A percentile compares a stretch with the other conserved stretches of the same genome.
phyloP scores from a whole-genome alignment of 2,329 filamentous ascomycete genomes.

The Aspergillus transmontanensis region DNA sequence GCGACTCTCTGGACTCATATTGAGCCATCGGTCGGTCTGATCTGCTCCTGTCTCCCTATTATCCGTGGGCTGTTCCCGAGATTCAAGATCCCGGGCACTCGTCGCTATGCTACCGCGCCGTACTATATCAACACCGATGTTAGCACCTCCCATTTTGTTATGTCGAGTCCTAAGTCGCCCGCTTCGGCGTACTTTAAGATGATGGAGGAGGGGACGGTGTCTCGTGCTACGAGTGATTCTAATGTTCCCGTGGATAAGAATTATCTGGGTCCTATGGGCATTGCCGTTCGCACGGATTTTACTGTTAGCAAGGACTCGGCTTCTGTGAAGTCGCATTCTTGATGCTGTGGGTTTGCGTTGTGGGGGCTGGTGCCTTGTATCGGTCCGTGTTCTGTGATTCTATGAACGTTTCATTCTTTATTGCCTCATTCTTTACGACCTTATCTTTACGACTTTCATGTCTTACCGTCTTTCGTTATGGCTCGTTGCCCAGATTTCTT shows the following conservation, averaged over 20 bases:
- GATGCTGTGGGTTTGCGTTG: background rate
- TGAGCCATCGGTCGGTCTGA: conserved; percentile 37
- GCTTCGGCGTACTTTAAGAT: conserved; percentile 32
- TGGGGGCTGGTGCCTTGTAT: background rate
- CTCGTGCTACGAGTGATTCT: conserved; percentile 20
- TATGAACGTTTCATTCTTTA: conserved; percentile 7
- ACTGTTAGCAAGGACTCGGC: conserved; percentile 27
- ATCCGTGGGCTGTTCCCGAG: conserved; percentile 37
- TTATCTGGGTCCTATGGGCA: conserved; percentile 22
- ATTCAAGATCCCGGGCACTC: conserved; percentile 24
- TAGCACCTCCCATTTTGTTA: conserved; percentile 27
- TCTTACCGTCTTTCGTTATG: background rate
- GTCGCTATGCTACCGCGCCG: conserved; percentile 24
- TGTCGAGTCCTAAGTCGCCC: conserved; percentile 28
- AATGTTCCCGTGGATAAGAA: conserved; percentile 17
- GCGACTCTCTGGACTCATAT: conserved; percentile 39
- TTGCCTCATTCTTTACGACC: conserved; percentile 6
- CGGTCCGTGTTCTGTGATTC: background rate
- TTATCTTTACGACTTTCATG: background rate
- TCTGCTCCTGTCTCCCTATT: conserved; percentile 38
- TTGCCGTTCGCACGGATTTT: conserved; percentile 36
- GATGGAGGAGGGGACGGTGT: conserved; percentile 28
- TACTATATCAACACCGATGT: conserved; percentile 32
- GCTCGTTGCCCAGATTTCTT: background rate
- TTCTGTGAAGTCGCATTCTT: conserved; percentile 17